Percentiles rank a stretch among this genome's conserved stretches.
Conservation (phyloP, 352 stramenopile species). For the Thalassiosira livingstoniorum region DNA sequence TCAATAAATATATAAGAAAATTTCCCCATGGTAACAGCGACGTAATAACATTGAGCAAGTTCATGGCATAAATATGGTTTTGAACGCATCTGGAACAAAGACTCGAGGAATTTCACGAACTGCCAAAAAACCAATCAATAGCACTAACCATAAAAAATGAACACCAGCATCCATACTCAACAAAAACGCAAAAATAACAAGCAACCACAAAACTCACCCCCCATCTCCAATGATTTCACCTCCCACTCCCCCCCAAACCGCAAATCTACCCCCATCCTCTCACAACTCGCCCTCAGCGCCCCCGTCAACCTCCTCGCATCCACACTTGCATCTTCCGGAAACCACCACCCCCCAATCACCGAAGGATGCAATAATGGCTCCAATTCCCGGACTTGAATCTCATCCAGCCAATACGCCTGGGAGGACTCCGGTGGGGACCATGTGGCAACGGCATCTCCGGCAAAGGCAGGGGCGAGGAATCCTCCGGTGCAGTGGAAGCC, state of each 20-base stretch:
- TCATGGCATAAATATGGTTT: too few relatives aligned
- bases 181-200: neutral
- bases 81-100: too few relatives aligned
- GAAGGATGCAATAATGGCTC: slow-evolving; percentile 74
- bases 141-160: neutral
- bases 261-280: slow-evolving; percentile 75
- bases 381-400: slow-evolving; percentile 75
- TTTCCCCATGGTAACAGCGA: too few relatives aligned
- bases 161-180: neutral
- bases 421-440: slow-evolving; percentile 67
- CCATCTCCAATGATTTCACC: slow-evolving; percentile 75
- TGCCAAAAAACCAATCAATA: too few relatives aligned
- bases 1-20: too few relatives aligned
- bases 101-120: too few relatives aligned
- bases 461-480: slow-evolving; percentile 84
- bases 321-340: slow-evolving; percentile 83
- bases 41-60: too few relatives aligned
- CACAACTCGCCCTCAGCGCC: slow-evolving; percentile 73
- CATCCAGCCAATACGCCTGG: slow-evolving; percentile 75
- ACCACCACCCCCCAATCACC: slow-evolving; percentile 84
- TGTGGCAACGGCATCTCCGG: slow-evolving; percentile 78
- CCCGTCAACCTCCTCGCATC: slow-evolving; percentile 75
- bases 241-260: slow-evolving; percentile 67
- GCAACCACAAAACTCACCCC: neutral
- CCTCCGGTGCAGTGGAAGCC: slow-evolving; percentile 77